phyloP scores from a whole-genome alignment of 768 basidiomycete genomes.

The Cyclocybe cylindracea region DNA sequence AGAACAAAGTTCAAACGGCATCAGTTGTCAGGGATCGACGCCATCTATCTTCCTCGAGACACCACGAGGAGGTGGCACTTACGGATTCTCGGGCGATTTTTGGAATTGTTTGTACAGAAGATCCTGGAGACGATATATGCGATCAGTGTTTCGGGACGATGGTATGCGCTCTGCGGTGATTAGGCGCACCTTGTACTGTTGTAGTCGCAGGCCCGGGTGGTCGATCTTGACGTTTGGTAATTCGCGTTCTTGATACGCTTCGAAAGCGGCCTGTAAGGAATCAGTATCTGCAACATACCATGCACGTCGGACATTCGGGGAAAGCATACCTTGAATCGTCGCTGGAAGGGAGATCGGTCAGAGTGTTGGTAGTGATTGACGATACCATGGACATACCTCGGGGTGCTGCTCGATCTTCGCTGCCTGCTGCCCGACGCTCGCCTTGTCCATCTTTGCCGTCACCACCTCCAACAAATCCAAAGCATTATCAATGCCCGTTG shows the following conservation, averaged over 20 bases:
- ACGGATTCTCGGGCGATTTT: slow-evolving; percentile 96
- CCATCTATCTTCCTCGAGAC: not conserved
- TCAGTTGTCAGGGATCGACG: no score
- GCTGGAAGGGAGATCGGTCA: slow-evolving; percentile 42
- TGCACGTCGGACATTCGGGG: not conserved
- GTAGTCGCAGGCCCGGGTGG: slow-evolving; percentile 88
- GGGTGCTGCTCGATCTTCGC: slow-evolving; percentile 89
- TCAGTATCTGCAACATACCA: slow-evolving; percentile 1
- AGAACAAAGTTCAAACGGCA: not conserved
- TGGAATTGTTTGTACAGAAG: slow-evolving; percentile 93
- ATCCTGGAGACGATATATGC: slow-evolving; percentile 49
- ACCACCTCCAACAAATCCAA: slow-evolving; percentile 87
- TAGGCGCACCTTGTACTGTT: slow-evolving; percentile 79
- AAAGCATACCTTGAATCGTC: slow-evolving; percentile 78
- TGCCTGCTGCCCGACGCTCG: slow-evolving; percentile 84
- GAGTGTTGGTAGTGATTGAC: not conserved
- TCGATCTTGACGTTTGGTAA: slow-evolving; percentile 70
- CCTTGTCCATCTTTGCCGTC: slow-evolving; percentile 92
- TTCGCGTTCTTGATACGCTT: slow-evolving; percentile 87
- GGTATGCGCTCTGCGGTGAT: not conserved
- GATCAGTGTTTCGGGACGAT: slow-evolving; percentile 2
- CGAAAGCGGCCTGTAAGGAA: slow-evolving; percentile 69
- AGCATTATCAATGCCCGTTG: slow-evolving; percentile 90
- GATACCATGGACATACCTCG: slow-evolving; percentile 57
- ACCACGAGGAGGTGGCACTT: slow-evolving; percentile 26